Base-by-base conservation (phyloP, 495 filamentous ascomycete genomes). In the Penicillium lagena region DNA sequence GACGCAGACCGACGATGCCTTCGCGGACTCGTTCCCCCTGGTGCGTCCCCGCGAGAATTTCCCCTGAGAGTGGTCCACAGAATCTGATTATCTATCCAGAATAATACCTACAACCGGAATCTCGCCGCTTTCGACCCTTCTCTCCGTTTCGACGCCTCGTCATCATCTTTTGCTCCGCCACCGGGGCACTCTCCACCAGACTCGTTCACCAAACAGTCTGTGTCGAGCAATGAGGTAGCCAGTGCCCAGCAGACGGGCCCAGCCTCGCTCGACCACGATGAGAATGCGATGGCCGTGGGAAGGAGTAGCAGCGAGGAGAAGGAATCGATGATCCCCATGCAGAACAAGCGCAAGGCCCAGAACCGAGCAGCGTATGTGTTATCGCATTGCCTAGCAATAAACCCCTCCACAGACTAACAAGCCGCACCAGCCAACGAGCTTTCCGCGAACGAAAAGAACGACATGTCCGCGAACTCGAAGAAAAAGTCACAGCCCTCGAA, bases 401-500 rank as follows among this genome's bases (percentile, higher is more conserved):
- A 33, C 29, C 17, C 33, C 50, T 29, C 29, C 37, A 39, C 17
- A 22, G 22, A 22, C 22, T 22, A 22, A 22, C 22, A 22, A 3
- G 4, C 22, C 22, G 6, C 22, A 22, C 22, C 47, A 96, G 91
- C 29, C 93, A 98, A 71, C 84, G 93, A 56, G 93, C 93, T 37
- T 98, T 96, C 63, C 89, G 93, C 45, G 93, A 98, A 62, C 86
- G 93, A 50, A 98, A 96, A 67, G 93, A 96, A 60, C 81, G 83
- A 35, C 90, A 94, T 55, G 89, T 96, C 39, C 87, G 87, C 60
- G 89, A 96, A 43, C 83, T 97, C 29, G 91, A 97, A 67, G 76
- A 80, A 40, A 93, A 94, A 56, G 82, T 96, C 32, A 82, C 78
- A 43, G 77, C 73, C 41, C 76, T 94, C 15, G 83, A 89, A 62